phyloP scores from a whole-genome alignment of 75 land plant genomes.

The Cryptomeria japonica region DNA sequence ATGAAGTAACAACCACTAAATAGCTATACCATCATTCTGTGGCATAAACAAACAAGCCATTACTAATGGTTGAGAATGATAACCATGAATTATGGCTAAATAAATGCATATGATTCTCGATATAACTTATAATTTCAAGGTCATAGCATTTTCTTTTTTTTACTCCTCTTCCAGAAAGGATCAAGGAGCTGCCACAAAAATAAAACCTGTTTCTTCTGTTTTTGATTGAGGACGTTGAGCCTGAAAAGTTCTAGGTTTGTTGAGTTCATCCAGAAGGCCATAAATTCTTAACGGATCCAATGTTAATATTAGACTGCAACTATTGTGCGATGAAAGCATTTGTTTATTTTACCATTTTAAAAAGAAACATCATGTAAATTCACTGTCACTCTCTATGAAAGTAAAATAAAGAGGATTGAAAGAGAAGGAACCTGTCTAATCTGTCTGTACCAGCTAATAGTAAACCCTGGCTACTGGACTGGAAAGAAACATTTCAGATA shows the following conservation, averaged over 20 bases:
- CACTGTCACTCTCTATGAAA: neutral
- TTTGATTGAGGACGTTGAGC: neutral
- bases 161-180: neutral
- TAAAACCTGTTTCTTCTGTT: neutral
- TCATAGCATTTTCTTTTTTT: neutral
- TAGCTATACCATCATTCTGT: neutral
- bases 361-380: neutral
- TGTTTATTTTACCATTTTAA: neutral
- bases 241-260: neutral
- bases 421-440: conserved; percentile 71
- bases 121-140: no score
- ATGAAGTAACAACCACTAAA: neutral
- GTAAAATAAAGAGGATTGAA: neutral
- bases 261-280: neutral
- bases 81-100: no score
- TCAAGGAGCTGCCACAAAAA: neutral
- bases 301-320: neutral
- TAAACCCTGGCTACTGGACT: conserved; percentile 85
- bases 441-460: conserved; percentile 96
- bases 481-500: conserved; percentile 88
- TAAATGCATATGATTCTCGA: no score
- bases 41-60: neutral
- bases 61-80: neutral
- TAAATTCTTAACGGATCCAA: neutral
- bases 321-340: neutral